Base-by-base conservation (phyloP, 768 basidiomycete species). In the Suillus subaureus region DNA sequence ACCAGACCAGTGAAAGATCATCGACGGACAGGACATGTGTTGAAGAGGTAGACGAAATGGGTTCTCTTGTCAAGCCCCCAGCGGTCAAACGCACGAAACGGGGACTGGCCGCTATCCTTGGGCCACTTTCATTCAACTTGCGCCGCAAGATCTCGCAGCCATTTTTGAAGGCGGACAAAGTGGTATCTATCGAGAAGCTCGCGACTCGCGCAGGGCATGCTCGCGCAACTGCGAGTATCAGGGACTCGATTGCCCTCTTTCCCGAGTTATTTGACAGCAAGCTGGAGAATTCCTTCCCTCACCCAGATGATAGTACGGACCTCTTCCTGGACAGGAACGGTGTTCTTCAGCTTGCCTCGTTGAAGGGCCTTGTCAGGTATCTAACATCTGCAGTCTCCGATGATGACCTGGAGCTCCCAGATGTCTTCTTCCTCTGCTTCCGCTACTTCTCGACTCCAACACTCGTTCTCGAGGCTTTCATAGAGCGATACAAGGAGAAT, bases 401-500 rank as follows among this genome's bases (percentile, higher is more conserved):
- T 21, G 62, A 54, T 57, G 83, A 88, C 64, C 72, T 76, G 61
- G 74, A 83, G 45, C 73, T 90, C 75, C 70, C 77, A 66, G 74
- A 83, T 66, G 74, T 85, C 2, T 90, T 93, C 78, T 88, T 91
- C 76, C 76, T 87, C n/a, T 87, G 84, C 61, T 93, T 92, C 77
- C 87, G 91, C 33, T 83, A 87, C 66, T 92, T 90, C 79, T 83
- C 85, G 16, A 80, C 81, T 0, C 83, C 91, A 0, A 33, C 52
- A 18, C 79, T 81, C 8, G 77, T 88, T 13, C 77, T 87, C 40
- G 74, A 77, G 0, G 75, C 79, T 7, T 73, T 88, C 28, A 68
- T 85, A 31, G 72, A 72, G 6, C 84, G 90, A 49, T 93, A 85
- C 74, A 75, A 85, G 61, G 80, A 82, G 64, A 45, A 31, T 39